Conservation (phyloP, 768 basidiomycete genomes). For the Panaeolus papilionaceus region DNA sequence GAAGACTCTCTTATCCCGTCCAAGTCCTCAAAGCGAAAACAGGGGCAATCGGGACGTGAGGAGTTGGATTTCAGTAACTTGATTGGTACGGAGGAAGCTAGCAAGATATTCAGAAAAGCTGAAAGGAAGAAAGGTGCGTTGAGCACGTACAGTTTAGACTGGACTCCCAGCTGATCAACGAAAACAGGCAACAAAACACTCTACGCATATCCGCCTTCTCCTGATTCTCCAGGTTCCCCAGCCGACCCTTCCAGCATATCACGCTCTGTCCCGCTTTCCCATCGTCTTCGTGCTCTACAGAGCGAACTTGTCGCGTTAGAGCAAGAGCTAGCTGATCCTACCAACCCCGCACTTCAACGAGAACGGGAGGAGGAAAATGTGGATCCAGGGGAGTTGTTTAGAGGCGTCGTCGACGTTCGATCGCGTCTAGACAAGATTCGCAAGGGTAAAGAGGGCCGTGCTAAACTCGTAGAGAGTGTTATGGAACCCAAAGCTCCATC, state of each 20-base stretch:
- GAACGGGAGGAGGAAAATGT: slow-evolving; percentile 65
- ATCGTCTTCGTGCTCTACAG: slow-evolving; percentile 70
- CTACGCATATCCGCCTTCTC: slow-evolving; percentile 75
- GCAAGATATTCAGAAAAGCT: slow-evolving; percentile 71
- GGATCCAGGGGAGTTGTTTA: slow-evolving; percentile 78
- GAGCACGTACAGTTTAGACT: background rate
- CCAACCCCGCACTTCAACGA: slow-evolving; percentile 68
- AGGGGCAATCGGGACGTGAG: slow-evolving; percentile 53
- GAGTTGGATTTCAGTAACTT: slow-evolving; percentile 74
- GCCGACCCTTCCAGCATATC: slow-evolving; percentile 37
- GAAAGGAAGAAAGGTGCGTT: slow-evolving; percentile 64
- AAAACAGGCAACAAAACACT: slow-evolving; percentile 59
- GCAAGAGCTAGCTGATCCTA: slow-evolving; percentile 78
- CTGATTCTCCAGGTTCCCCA: slow-evolving; percentile 54
- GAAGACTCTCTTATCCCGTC: slow-evolving; percentile 49
- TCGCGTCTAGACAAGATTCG: slow-evolving; percentile 71
- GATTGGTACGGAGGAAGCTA: slow-evolving; percentile 71
- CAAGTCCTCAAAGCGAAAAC: slow-evolving; percentile 42
- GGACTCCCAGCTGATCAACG: slow-evolving; percentile 13
- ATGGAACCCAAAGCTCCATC: slow-evolving; percentile 40
- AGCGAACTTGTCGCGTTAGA: slow-evolving; percentile 84
- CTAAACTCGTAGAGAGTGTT: slow-evolving; percentile 64
- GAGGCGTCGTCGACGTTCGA: slow-evolving; percentile 78
- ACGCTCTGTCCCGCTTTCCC: slow-evolving; percentile 55
- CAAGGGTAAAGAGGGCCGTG: slow-evolving; percentile 69